Evolutionary conservation across 495 filamentous ascomycete species (phyloP), one percentile per base, ranked within the genome.

Genomic region (Penicillium desertorum): DNA sequence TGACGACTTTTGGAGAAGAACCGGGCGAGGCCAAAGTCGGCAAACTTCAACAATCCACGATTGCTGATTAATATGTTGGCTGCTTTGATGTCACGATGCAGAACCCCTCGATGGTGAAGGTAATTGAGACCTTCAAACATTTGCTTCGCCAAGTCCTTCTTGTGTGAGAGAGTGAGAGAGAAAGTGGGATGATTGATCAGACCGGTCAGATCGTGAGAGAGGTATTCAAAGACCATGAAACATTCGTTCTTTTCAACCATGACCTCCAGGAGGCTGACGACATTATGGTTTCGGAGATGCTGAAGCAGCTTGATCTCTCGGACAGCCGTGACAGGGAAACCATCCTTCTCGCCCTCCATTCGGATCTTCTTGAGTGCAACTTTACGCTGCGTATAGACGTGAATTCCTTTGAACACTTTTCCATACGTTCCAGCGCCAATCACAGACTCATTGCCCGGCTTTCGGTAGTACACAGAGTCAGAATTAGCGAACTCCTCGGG

Each of bases 141-240:
- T 64, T 99, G 95, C 65, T 87, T 87, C 2, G 91, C 90, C 16
- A 99, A 82, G 68, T 98, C 86, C 70, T 99, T 99, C 70, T 96
- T 96, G 62, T 97, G 91, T 0, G 87, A 81, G 10, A 85, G 77
- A 12, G 93, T 89, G 14, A 99, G 84, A 45, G 88, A 87, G 70
- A 95, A 98, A 7, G 87, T 89, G 4, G 95, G 95, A 67, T 99
- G 95, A 63, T 98, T 98, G 57, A 98, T 86, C 16, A 91, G 73
- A 19, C 88, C 88, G 2, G 89, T 93, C 32, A 93, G 77, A 70
- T 99, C 95, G 68, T 99, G 95, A 17, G 93, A 93, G 27, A 97
- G 84, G 68, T 99, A 99, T 68, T 99, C 95, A 60, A 99, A 99
- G 9, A 99, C 95, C 95, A 99, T 99, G 75, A 94, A 98, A 72